Evolutionary conservation across 495 filamentous ascomycete genomes (phyloP).

Genomic region (Lasiosphaeris hirsuta): DNA sequence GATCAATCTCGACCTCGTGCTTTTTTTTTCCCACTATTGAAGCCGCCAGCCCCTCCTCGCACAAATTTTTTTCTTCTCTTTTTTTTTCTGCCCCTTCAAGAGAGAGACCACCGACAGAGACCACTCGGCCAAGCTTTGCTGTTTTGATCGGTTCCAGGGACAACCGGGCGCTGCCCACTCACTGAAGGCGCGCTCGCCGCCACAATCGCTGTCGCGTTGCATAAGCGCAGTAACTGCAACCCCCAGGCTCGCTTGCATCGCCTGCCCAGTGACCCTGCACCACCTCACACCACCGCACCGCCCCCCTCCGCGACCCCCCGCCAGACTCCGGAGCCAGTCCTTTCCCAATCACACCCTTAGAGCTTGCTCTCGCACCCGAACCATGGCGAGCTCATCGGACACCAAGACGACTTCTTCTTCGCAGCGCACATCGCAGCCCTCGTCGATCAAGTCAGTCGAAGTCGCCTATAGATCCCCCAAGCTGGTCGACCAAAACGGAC

Average conservation of each 20-base stretch:
- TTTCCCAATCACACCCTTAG: conserved; percentile 1
- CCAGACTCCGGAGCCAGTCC: neutral
- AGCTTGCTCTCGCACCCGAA: conserved; percentile 1
- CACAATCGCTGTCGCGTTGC: conserved; percentile 32
- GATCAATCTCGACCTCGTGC: neutral
- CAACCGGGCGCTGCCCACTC: conserved; percentile 28
- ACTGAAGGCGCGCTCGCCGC: conserved; percentile 31
- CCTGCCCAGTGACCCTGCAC: conserved; percentile 15
- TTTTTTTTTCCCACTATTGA: neutral
- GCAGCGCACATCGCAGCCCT: conserved; percentile 41
- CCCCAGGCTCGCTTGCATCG: conserved; percentile 21
- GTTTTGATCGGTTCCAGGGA: conserved; percentile 27
- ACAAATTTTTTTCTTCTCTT: neutral
- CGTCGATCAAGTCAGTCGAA: conserved; percentile 45
- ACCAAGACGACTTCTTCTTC: conserved; percentile 36
- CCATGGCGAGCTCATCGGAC: conserved; percentile 25
- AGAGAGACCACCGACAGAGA: neutral
- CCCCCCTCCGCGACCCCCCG: conserved; percentile 10
- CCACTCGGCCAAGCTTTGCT: conserved; percentile 15
- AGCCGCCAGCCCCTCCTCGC: conserved; percentile 1
- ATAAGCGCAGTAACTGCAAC: conserved; percentile 31
- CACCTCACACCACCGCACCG: conserved; percentile 4
- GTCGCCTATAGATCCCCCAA: conserved; percentile 36
- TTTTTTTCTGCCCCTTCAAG: neutral
- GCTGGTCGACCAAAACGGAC: conserved; percentile 37